Conservation (phyloP, 2,329 filamentous ascomycete genomes). For the Colletotrichum aenigma region DNA sequence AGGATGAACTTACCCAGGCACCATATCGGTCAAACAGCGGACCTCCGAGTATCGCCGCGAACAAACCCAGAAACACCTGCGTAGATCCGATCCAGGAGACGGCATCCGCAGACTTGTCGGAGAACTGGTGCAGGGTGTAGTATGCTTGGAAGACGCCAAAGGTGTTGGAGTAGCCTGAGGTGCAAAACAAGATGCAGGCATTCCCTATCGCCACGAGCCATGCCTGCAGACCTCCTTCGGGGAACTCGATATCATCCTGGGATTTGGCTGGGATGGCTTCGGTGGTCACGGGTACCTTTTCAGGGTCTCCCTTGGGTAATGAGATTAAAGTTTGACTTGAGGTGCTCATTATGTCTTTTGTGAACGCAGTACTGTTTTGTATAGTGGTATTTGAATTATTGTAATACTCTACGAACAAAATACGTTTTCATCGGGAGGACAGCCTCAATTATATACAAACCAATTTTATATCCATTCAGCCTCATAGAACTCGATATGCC, state of each 20-base stretch:
- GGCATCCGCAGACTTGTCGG: constrained; percentile 29
- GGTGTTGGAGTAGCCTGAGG: constrained; percentile 45
- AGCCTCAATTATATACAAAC: not conserved
- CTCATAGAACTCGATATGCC: not conserved
- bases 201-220: constrained; percentile 44
- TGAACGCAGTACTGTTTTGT: accelerated
- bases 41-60: constrained; percentile 35
- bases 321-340: not conserved
- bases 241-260: constrained; percentile 13
- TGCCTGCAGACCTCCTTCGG: constrained; percentile 37
- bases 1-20: constrained; percentile 28
- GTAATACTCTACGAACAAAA: not conserved
- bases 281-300: not conserved
- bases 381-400: accelerated
- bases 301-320: not conserved
- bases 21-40: constrained; percentile 48
- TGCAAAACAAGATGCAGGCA: constrained; percentile 39
- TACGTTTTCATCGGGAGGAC: not conserved
- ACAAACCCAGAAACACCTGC: constrained; percentile 37
- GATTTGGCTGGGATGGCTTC: not conserved
- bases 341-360: not conserved
- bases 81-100: constrained; percentile 50
- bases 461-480: not conserved
- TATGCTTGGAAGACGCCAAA: constrained; percentile 50
- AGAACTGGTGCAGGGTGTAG: constrained; percentile 41